Conservation (phyloP, 208 protist species). For the Acanthamoeba royreba region DNA sequence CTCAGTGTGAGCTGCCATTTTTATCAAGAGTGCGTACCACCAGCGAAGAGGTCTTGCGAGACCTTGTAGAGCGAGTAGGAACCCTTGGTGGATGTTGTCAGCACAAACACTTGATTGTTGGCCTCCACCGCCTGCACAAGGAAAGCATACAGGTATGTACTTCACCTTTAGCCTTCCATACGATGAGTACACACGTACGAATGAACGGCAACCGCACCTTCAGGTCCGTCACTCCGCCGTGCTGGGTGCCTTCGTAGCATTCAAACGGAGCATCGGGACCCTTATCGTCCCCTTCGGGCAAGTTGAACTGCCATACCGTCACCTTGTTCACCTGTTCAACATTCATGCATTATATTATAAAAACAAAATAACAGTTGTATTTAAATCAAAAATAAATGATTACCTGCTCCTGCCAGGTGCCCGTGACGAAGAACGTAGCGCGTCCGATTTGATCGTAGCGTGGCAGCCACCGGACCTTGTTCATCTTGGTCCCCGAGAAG, state of each 20-base stretch:
- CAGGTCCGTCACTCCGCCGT: background rate
- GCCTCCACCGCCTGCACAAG: background rate
- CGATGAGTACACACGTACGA: background rate
- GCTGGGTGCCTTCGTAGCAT: background rate
- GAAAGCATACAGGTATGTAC: background rate
- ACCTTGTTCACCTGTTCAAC: background rate
- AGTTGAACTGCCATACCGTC: background rate
- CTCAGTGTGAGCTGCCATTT: background rate
- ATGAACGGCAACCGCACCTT: background rate
- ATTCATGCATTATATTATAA: background rate
- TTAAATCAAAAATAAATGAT: background rate
- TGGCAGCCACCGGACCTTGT: background rate
- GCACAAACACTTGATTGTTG: background rate
- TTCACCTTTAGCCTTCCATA: background rate
- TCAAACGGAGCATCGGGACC: background rate
- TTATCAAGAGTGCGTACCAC: background rate
- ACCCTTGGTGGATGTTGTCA: background rate
- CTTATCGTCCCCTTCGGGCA: background rate
- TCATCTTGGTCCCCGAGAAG: background rate
- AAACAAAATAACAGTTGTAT: background rate
- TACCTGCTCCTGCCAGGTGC: background rate
- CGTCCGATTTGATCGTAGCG: background rate
- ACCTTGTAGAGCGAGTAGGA: background rate
- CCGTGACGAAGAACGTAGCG: background rate
- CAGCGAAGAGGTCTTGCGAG: background rate